phyloP scores from a whole-genome alignment of 768 basidiomycete genomes.

The Russula sp. region DNA sequence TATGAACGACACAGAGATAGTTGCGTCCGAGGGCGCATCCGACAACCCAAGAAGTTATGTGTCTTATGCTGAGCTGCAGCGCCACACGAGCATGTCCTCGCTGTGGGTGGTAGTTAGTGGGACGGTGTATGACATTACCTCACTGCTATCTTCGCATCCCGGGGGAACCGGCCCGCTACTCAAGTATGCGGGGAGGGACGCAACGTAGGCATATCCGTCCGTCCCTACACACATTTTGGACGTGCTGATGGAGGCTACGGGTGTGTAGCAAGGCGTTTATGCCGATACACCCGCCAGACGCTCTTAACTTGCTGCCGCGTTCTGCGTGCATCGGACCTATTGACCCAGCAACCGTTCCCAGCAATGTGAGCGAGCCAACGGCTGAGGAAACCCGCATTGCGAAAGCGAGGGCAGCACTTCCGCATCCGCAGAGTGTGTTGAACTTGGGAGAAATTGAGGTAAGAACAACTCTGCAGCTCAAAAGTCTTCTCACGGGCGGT shows the following conservation, averaged over 20 bases:
- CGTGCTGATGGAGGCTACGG: not conserved
- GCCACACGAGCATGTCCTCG: conserved; percentile 8
- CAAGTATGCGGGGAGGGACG: conserved; percentile 86
- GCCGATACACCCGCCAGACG: conserved; percentile 18
- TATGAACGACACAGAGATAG: not conserved
- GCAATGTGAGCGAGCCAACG: conserved; percentile 18
- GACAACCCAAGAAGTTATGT: conserved; percentile 1
- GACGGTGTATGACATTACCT: conserved; percentile 18
- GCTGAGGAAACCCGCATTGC: conserved; percentile 28
- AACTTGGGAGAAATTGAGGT: conserved; percentile 29
- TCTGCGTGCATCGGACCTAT: conserved; percentile 27
- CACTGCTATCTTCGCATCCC: conserved; percentile 24
- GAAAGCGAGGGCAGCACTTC: conserved; percentile 23
- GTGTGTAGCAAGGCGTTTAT: conserved; percentile 21
- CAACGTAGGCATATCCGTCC: conserved; percentile 48
- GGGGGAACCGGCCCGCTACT: conserved; percentile 82
- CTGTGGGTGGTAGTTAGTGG: conserved; percentile 12
- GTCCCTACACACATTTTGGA: not conserved
- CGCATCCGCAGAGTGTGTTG: conserved; percentile 24
- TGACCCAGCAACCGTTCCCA: conserved; percentile 25
- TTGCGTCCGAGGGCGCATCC: not conserved
- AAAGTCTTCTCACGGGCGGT: not conserved
- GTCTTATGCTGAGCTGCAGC: conserved; percentile 12
- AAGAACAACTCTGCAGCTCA: not conserved
- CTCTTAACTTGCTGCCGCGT: conserved; percentile 23